These are phyloP conservation scores for Thuidium tamariscinum DNA, from an alignment of 225 moss, liverwort and hornwort genomes.

Conservation along the genomic window DNA sequence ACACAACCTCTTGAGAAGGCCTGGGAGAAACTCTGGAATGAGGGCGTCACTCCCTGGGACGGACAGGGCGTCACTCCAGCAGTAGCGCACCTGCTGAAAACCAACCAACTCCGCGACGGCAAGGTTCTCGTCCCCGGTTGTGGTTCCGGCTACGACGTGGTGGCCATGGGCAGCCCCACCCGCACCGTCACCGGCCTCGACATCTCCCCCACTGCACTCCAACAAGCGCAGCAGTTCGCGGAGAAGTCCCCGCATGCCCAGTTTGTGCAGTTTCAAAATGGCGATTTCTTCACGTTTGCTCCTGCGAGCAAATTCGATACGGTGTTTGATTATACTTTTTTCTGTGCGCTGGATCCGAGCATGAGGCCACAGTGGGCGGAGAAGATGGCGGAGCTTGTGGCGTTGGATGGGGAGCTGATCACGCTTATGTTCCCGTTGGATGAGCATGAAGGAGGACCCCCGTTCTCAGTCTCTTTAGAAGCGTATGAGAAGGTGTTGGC, in stretches of 20 bases:
- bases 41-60: not conserved
- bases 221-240: not conserved
- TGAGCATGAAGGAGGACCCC: slow-evolving; percentile 55
- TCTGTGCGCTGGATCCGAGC: slow-evolving; percentile 60
- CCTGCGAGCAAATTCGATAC: not conserved
- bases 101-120: not conserved
- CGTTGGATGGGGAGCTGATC: slow-evolving; percentile 58
- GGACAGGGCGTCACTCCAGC: slow-evolving; percentile 3
- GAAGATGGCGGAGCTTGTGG: slow-evolving; percentile 65
- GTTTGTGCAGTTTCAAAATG: not conserved
- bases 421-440: slow-evolving; percentile 74
- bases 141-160: slow-evolving; percentile 11
- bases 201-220: not conserved
- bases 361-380: slow-evolving; percentile 54
- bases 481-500: slow-evolving; percentile 27
- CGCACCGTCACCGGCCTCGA: not conserved
- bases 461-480: slow-evolving; percentile 46
- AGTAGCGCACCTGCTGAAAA: not conserved
- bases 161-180: slow-evolving; percentile 5
- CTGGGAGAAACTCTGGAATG: slow-evolving; percentile 11
- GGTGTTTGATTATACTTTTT: slow-evolving; percentile 10
- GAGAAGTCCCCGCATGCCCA: not conserved
- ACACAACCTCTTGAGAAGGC: not conserved
- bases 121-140: not conserved
- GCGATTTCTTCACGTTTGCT: not conserved